Base-by-base conservation (phyloP, 345 rosid species). In the Jatropha curcas region DNA sequence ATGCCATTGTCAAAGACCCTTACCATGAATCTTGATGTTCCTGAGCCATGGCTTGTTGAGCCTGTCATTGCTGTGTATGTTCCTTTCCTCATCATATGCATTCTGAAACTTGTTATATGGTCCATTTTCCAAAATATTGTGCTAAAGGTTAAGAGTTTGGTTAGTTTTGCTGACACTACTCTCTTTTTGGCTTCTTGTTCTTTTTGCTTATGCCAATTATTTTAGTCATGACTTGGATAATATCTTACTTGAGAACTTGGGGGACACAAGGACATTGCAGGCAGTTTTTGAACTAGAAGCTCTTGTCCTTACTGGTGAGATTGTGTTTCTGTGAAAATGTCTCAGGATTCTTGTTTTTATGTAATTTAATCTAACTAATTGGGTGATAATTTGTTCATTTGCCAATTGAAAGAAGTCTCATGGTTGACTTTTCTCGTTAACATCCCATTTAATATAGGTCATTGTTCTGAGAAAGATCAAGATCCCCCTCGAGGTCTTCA, bases 41-140 rank as follows among this genome's bases (percentile, higher is more conserved):
- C 99, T 53, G 99, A 96, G 80, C 97, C 99, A 57, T 96, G 99
- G 99, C 99, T 96, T 82, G 89, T 91, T 73, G 98, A 96, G 86
- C 96, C 98, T 67, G 90, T 96, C 60, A 68, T 93, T 84, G 98
- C 99, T 75, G 86, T 96, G 99, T 96, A 93, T 82, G 93, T 63
- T 82, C 65, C 82, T 71, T 62, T 37, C n/a, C 51, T 35, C 33
- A 28, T 74, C 24, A 55, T 27, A 65, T 58, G 16, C 39, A 63
- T 65, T 60, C 34, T 51, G 19, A 22, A 51, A 53, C 75, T 70
- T 56, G 41, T 57, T 51, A 14, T 20, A 51, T 33, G 65, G 27
- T 43, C 34, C 58, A 31, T 16, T 41, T 72, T 28, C 28, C 16
- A 34, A 2, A 16, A 13, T 71, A 53, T 71, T 27, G 24, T 19